Evolutionary conservation across 306 rosid genomes (phyloP).

Genomic region (Mimosa bimucronata): DNA sequence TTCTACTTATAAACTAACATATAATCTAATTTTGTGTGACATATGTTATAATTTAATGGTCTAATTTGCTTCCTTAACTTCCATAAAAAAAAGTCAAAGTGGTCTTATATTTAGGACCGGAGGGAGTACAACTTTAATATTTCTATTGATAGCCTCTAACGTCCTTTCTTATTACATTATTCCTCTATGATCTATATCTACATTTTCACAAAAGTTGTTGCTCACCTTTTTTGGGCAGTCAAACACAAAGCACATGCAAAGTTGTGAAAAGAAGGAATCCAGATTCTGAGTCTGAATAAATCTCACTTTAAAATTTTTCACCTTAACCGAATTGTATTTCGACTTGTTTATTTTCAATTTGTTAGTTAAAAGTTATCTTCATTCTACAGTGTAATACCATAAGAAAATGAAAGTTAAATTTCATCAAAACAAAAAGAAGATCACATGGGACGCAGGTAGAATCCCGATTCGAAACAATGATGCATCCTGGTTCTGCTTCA

Average conservation of each 20-base stretch:
- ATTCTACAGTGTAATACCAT: background rate
- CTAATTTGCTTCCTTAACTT: no score
- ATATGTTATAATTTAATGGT: no score
- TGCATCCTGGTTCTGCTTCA: background rate
- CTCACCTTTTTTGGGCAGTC: background rate
- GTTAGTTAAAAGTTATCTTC: background rate
- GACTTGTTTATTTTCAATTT: background rate
- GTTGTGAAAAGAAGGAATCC: background rate
- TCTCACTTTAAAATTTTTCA: background rate
- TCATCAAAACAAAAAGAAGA: background rate
- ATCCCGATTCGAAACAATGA: background rate
- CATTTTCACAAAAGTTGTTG: background rate
- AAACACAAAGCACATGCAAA: background rate
- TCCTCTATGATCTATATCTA: no score
- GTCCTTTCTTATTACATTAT: background rate
- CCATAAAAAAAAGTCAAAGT: no score
- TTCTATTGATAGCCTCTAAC: background rate
- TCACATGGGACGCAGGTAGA: background rate
- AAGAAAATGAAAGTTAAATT: background rate
- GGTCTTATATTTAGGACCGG: no score
- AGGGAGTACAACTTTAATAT: background rate
- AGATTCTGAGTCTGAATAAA: background rate
- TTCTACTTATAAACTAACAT: no score
- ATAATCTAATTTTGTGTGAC: no score
- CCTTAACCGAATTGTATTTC: background rate